phyloP scores from a whole-genome alignment of 75 land plant genomes.

The Sequoiadendron giganteum region DNA sequence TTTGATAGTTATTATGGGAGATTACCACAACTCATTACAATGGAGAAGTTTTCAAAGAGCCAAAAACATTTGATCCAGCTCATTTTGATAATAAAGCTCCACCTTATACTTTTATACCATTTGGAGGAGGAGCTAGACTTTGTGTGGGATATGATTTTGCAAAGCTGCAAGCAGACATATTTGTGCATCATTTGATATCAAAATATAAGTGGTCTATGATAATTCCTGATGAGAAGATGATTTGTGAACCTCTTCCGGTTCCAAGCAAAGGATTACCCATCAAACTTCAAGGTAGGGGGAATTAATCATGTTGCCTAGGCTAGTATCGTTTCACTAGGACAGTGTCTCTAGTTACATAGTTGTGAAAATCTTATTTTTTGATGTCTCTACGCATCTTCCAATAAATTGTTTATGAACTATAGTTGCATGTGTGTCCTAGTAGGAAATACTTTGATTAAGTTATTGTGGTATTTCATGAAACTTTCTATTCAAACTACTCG shows the following conservation, averaged over 20 bases:
- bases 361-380: no score
- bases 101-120: constrained; percentile 52
- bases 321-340: no score
- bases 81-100: neutral
- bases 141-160: constrained; percentile 73
- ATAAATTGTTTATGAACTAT: no score
- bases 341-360: no score
- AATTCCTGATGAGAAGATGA: neutral
- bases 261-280: neutral
- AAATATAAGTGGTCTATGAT: constrained; percentile 16
- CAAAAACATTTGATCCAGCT: no score
- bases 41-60: neutral
- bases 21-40: constrained; percentile 4
- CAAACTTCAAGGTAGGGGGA: neutral
- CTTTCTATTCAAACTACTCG: no score
- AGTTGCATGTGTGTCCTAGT: no score
- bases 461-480: no score
- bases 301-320: neutral
- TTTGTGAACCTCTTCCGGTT: neutral
- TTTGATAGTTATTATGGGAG: neutral
- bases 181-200: constrained; percentile 25
- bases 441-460: no score
- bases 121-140: constrained; percentile 66
- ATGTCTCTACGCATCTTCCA: no score
- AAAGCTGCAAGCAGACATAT: constrained; percentile 39